These are phyloP conservation scores for Fusarium verticillioides DNA, from an alignment of 2,329 filamentous ascomycete genomes.

Conservation along the genomic window DNA sequence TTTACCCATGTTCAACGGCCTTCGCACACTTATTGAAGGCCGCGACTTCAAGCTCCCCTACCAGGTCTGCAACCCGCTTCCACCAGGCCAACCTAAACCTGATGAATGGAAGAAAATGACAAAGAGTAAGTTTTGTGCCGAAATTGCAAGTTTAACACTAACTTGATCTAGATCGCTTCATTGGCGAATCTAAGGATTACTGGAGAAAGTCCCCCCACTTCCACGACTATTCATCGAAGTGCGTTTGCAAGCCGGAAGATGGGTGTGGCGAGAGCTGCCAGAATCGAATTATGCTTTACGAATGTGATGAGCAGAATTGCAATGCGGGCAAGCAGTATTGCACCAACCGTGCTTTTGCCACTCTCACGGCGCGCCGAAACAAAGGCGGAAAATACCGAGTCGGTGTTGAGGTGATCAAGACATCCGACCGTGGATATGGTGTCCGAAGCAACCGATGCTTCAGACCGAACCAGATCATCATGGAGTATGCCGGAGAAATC, in stretches of 20 bases:
- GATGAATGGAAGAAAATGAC: slow-evolving; percentile 93
- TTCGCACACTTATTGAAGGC: slow-evolving; percentile 75
- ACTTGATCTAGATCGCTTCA: slow-evolving; percentile 78
- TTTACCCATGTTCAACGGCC: slow-evolving; percentile 80
- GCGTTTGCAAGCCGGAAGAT: slow-evolving; percentile 79
- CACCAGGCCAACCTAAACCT: slow-evolving; percentile 87
- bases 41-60: slow-evolving; percentile 90
- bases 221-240: slow-evolving; percentile 79
- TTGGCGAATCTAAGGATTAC: slow-evolving; percentile 81
- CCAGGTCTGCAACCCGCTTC: slow-evolving; percentile 88
- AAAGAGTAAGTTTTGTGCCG: slow-evolving; percentile 73
- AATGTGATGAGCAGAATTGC: slow-evolving; percentile 93
- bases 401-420: slow-evolving; percentile 95
- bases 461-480: slow-evolving; percentile 90
- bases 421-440: slow-evolving; percentile 86
- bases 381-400: slow-evolving; percentile 87
- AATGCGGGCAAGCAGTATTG: slow-evolving; percentile 78
- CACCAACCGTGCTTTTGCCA: slow-evolving; percentile 87
- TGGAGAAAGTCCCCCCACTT: slow-evolving; percentile 84
- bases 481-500: slow-evolving; percentile 98
- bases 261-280: slow-evolving; percentile 92
- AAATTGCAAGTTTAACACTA: slow-evolving; percentile 41
- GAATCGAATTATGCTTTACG: slow-evolving; percentile 96
- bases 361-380: slow-evolving; percentile 78
- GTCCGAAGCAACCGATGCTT: slow-evolving; percentile 92